These are phyloP conservation scores for Plasmodium knowlesi DNA, from an alignment of 169 alveolate genomes.

Conservation along the genomic window DNA sequence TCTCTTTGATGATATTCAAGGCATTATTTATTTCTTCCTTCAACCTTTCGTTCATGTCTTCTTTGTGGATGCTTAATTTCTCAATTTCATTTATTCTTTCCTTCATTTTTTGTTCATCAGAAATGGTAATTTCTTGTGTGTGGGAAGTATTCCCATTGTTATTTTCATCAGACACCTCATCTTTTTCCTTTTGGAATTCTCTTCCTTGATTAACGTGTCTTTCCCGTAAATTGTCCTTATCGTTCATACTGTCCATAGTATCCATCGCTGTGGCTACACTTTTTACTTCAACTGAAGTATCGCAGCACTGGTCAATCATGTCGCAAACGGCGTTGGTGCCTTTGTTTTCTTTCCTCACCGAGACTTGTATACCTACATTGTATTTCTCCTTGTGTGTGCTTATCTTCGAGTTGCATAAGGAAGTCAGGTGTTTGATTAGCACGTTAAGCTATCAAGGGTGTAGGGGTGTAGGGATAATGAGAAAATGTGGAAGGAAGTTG, in stretches of 20 bases:
- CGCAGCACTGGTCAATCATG: slow-evolving; percentile 42
- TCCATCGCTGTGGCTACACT: slow-evolving; percentile 7
- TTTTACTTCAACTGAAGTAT: slow-evolving; percentile 18
- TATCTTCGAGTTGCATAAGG: neutral
- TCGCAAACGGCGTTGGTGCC: slow-evolving; percentile 56
- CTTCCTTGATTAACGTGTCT: neutral
- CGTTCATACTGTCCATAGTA: no score
- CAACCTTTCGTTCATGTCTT: slow-evolving; percentile 45
- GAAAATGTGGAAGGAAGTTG: neutral
- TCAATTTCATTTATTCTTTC: slow-evolving; percentile 13
- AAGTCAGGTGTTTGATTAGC: slow-evolving; percentile 45
- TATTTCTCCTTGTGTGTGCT: neutral
- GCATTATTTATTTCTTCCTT: slow-evolving; percentile 59
- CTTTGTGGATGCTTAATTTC: slow-evolving; percentile 14
- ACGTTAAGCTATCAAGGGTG: slow-evolving; percentile 28
- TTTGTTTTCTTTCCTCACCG: slow-evolving; percentile 17
- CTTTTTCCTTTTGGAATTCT: neutral
- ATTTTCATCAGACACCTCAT: neutral
- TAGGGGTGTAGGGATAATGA: neutral
- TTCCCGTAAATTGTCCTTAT: neutral
- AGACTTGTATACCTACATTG: slow-evolving; percentile 29
- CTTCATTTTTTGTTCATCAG: slow-evolving; percentile 28
- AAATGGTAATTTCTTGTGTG: neutral
- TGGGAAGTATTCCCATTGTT: neutral
- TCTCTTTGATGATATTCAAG: slow-evolving; percentile 62